Evolutionary conservation across 805 yeast genomes (phyloP).

Genomic region (Cyberlindnera meyerae): DNA sequence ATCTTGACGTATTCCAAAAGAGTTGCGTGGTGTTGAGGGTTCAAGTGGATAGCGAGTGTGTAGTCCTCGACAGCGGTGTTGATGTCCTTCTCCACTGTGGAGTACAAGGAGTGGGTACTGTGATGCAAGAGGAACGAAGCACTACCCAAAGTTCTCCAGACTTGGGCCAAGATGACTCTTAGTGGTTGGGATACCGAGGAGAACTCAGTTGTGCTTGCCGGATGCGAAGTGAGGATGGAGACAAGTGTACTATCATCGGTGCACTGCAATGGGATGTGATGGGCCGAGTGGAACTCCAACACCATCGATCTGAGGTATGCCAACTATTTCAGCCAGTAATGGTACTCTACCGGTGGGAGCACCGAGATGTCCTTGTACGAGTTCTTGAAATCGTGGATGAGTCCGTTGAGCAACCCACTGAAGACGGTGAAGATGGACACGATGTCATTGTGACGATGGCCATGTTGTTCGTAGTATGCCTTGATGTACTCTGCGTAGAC

Average conservation of each 20-base stretch:
- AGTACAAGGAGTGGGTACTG: slow-evolving; percentile 7
- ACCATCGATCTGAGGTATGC: slow-evolving; percentile 11
- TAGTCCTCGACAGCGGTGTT: slow-evolving; percentile 6
- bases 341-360: slow-evolving; percentile 8
- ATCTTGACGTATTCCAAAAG: slow-evolving; percentile 43
- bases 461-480: slow-evolving; percentile 32
- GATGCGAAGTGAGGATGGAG: background rate
- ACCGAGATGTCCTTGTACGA: background rate
- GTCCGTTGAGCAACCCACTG: slow-evolving; percentile 8
- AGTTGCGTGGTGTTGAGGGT: slow-evolving; percentile 1
- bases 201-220: too few species aligned
- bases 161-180: slow-evolving; percentile 2
- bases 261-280: too few species aligned
- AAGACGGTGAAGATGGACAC: slow-evolving; percentile 24
- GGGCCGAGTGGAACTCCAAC: slow-evolving; percentile 8
- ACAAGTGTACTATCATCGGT: background rate
- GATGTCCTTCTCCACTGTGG: slow-evolving; percentile 1
- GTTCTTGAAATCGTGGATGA: background rate
- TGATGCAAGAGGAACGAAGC: slow-evolving; percentile 11
- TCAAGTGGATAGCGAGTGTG: slow-evolving; percentile 17
- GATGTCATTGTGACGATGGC: slow-evolving; percentile 33
- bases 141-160: slow-evolving; percentile 17
- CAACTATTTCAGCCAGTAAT: slow-evolving; percentile 8
- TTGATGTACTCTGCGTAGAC: slow-evolving; percentile 39
- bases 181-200: slow-evolving; percentile 4